Base-by-base conservation (phyloP, 139 green algal genomes). In the Haematococcus lacustris region DNA sequence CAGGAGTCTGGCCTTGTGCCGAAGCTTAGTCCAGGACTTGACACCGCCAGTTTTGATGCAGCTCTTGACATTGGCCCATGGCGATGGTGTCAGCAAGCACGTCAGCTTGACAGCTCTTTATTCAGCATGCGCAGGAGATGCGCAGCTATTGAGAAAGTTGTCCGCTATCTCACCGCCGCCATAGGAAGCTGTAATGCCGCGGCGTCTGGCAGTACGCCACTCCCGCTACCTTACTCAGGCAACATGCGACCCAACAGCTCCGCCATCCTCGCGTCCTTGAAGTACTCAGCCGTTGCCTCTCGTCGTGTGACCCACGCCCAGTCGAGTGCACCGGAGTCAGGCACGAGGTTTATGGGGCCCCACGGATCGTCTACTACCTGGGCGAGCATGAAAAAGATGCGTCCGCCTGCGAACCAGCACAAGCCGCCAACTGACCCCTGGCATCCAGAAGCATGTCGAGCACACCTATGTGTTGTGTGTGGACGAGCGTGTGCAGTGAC, bases 331-430 rank as follows among this genome's bases (percentile, higher is more conserved):
- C 60, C 43, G 32, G 5, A 51, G 1, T 51, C 73, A 33, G 66
- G 25, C 69, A 51, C 50, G 26, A 77, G 37, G 3, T 2, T 51
- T 2, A 43, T 7, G 1, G 37, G 33, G 32, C 53, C 65, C 78
- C 78, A 83, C 6, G 78, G 78, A 63, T 83, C 78, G 34, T 77
- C 78, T 50, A 79, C 69, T 21, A 68, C 73, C 70, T 83, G 78
- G 3, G 78, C 73, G 9, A 83, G 65, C 73, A 80, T 74, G 73
- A 75, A 83, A 68, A 83, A 83, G 0, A 61, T 75, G 1, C 53
- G 32, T 28, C 53, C 53, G 4, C 26, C 53, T 6, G 26, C 53
- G 32, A 28, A 7, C 4, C 9, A 57, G 21, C 17, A 21, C 47
- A 57, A 21, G 47, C 47, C 47, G 47, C 17, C 21, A 13, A 57